Conservation (phyloP, 2,329 filamentous ascomycete genomes). For the Penicillium sp. region DNA sequence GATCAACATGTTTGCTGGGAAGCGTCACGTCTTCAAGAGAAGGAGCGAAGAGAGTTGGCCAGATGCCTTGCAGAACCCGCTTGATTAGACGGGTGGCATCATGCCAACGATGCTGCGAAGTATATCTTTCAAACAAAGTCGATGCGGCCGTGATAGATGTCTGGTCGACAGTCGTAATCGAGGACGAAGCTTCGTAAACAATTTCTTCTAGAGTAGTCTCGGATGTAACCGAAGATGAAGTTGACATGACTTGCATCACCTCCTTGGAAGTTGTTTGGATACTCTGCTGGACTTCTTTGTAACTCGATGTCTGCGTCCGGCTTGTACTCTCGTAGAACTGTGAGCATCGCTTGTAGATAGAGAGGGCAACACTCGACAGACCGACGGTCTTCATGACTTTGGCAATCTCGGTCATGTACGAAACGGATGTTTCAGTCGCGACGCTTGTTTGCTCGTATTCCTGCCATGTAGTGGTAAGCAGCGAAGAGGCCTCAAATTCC, state of each 20-base stretch:
- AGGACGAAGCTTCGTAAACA: conserved; percentile 41
- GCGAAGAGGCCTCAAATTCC: conserved; percentile 41
- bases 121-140: conserved; percentile 40
- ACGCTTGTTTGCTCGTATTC: conserved; percentile 45
- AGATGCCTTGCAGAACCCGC: conserved; percentile 42
- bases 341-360: conserved; percentile 44
- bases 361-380: conserved; percentile 42
- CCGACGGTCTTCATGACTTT: conserved; percentile 46
- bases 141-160: conserved; percentile 40
- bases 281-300: conserved; percentile 42
- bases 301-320: conserved; percentile 28
- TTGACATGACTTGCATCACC: conserved; percentile 34
- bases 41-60: conserved; percentile 45
- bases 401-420: conserved; percentile 38
- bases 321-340: conserved; percentile 37
- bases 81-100: conserved; percentile 47
- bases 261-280: conserved; percentile 42
- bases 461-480: conserved; percentile 46
- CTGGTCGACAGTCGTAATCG: conserved; percentile 36
- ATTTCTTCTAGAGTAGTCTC: conserved; percentile 43
- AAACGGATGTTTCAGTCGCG: conserved; percentile 36
- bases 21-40: conserved; percentile 44
- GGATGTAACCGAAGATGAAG: conserved; percentile 28
- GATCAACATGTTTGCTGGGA: conserved; percentile 41
- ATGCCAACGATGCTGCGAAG: conserved; percentile 45